These are phyloP conservation scores for Rosa multiflora DNA, from an alignment of 306 rosid species.

Conservation along the genomic window DNA sequence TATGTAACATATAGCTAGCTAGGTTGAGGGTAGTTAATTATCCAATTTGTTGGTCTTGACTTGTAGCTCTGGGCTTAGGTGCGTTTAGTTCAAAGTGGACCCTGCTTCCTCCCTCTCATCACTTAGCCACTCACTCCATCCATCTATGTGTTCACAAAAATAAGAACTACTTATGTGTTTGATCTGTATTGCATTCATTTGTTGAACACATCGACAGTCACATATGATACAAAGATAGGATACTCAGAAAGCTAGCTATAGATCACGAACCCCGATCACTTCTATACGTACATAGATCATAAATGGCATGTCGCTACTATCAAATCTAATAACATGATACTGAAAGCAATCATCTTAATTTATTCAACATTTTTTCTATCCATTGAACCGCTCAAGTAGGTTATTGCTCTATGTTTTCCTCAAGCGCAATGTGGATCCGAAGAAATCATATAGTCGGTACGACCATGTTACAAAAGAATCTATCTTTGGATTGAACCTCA, in stretches of 20 bases:
- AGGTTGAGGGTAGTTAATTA: slow-evolving; percentile 33
- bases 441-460: neutral
- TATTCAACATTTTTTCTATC: no score
- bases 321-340: neutral
- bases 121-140: slow-evolving; percentile 20
- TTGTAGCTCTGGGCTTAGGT: slow-evolving; percentile 39
- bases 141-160: neutral
- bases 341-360: no score
- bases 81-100: slow-evolving; percentile 30
- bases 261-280: neutral
- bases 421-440: neutral
- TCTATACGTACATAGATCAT: neutral
- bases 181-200: neutral
- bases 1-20: slow-evolving; percentile 7
- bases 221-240: neutral
- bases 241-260: neutral
- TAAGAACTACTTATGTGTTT: neutral
- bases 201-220: neutral
- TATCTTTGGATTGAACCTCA: neutral
- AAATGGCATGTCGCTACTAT: neutral
- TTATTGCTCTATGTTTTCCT: neutral
- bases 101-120: slow-evolving; percentile 16
- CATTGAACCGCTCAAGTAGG: neutral
- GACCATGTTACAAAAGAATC: neutral
- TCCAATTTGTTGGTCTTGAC: slow-evolving; percentile 46